These are phyloP conservation scores for Groenewaldozyma sp. DNA, from an alignment of 1,139 yeast species.

Conservation along the genomic window DNA sequence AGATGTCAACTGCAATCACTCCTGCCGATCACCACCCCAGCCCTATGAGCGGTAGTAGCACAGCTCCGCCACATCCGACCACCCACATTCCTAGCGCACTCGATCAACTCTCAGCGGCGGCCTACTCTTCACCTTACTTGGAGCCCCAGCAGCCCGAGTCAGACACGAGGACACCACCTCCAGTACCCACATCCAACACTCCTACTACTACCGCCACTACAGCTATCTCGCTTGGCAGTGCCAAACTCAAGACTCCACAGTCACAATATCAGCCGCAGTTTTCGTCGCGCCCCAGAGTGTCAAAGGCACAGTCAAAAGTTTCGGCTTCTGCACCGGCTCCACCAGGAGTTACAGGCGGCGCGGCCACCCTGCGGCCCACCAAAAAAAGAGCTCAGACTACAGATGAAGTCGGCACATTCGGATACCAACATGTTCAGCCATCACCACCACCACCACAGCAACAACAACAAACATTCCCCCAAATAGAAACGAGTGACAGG, in stretches of 20 bases:
- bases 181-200: constrained; percentile 7
- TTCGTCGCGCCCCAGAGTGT: no score
- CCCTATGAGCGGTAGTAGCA: no score
- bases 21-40: no score
- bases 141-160: constrained; percentile 19
- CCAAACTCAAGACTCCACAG: no score
- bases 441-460: constrained; percentile 7
- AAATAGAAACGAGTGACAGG: neutral
- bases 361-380: neutral
- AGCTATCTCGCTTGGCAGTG: neutral
- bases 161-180: constrained; percentile 12
- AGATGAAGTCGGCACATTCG: no score
- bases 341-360: no score
- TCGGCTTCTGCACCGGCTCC: no score
- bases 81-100: constrained; percentile 9
- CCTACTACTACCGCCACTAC: neutral
- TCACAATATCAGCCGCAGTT: constrained; percentile 8
- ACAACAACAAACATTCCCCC: neutral
- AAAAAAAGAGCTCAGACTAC: no score
- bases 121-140: constrained; percentile 21
- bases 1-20: no score
- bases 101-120: constrained; percentile 21
- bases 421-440: neutral
- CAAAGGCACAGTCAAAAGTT: no score
- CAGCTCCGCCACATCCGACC: no score